A percentile compares a stretch with the other conserved stretches of the same genome.
phyloP scores from a whole-genome alignment of 1,284 basidiomycete species.

The Austroboletus niveus region DNA sequence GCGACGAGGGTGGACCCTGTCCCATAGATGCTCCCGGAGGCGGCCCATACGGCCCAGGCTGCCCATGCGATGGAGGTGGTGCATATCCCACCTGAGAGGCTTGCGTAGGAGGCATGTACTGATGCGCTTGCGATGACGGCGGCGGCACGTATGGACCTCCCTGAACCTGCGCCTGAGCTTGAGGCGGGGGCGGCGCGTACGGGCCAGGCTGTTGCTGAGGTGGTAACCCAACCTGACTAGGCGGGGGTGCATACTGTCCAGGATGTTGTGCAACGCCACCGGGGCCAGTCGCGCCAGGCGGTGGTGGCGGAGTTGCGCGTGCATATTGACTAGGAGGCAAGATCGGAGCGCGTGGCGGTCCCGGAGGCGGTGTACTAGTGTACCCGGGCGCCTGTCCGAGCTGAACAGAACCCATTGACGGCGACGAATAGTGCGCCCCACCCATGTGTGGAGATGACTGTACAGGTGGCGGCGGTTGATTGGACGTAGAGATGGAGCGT shows the following conservation, averaged over 20 bases:
- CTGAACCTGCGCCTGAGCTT: conserved; percentile 1
- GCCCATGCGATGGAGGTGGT: conserved; percentile 18
- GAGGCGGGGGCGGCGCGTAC: conserved; percentile 32
- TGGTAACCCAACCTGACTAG: conserved; percentile 22
- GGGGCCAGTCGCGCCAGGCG: conserved; percentile 36
- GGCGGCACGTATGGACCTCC: conserved; percentile 20
- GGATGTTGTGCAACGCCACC: conserved; percentile 24
- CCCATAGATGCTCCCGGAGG: conserved; percentile 7
- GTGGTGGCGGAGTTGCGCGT: conserved; percentile 37
- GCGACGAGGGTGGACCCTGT: conserved; percentile 17
- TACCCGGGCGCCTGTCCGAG: conserved; percentile 32
- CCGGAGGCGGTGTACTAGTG: conserved; percentile 37
- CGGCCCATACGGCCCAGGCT: conserved; percentile 15
- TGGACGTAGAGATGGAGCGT: conserved; percentile 39
- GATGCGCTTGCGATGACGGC: conserved; percentile 4
- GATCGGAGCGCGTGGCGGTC: conserved; percentile 33
- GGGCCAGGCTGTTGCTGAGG: conserved; percentile 37
- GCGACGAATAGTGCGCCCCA: conserved; percentile 44
- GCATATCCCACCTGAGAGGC: conserved; percentile 18
- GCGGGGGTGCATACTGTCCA: conserved; percentile 34
- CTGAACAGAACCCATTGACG: conserved; percentile 30
- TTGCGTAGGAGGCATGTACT: conserved; percentile 21
- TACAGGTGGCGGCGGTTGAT: conserved; percentile 33
- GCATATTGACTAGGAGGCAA: conserved; percentile 35
- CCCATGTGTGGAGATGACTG: conserved; percentile 35